Percentiles rank a stretch among this genome's conserved stretches.
phyloP scores from a whole-genome alignment of 805 yeast species.

The Yamadazyma laniorum region DNA sequence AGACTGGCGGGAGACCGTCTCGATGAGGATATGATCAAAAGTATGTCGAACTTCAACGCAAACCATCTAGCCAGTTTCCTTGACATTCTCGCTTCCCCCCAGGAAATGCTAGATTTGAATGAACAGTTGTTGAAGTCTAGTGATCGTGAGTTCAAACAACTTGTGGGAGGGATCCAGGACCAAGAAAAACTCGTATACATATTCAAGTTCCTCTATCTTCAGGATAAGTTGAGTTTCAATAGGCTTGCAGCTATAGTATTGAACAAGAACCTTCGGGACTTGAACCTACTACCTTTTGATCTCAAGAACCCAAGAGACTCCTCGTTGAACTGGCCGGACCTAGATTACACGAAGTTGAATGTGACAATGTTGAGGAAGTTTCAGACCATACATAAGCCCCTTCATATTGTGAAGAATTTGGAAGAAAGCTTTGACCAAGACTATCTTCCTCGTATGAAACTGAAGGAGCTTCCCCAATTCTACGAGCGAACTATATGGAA shows the following conservation, averaged over 20 bases:
- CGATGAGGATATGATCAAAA: not conserved
- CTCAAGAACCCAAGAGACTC: conserved; percentile 9
- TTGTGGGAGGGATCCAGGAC: not conserved
- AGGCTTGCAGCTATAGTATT: conserved; percentile 26
- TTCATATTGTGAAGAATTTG: conserved; percentile 28
- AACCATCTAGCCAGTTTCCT: conserved; percentile 2
- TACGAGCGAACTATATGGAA: conserved; percentile 44
- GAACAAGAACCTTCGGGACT: conserved; percentile 23
- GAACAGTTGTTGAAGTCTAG: not conserved
- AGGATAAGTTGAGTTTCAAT: conserved; percentile 24
- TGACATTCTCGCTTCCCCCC: conserved; percentile 2
- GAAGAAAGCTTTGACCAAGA: conserved; percentile 23
- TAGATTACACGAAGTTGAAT: conserved; percentile 26
- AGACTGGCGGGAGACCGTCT: not conserved
- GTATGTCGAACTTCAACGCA: not conserved
- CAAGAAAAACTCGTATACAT: conserved; percentile 6
- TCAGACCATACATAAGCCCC: conserved; percentile 33
- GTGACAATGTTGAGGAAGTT: conserved; percentile 36
- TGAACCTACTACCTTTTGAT: conserved; percentile 20
- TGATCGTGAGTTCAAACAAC: conserved; percentile 5
- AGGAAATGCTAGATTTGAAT: conserved; percentile 1
- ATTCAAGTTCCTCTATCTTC: conserved; percentile 22
- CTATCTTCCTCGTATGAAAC: conserved; percentile 25
- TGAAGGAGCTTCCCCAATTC: conserved; percentile 26
- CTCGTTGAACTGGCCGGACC: conserved; percentile 16